These are phyloP conservation scores for Caryopteris hybrid DNA, from an alignment of 305 asterid species.

Conservation along the genomic window DNA sequence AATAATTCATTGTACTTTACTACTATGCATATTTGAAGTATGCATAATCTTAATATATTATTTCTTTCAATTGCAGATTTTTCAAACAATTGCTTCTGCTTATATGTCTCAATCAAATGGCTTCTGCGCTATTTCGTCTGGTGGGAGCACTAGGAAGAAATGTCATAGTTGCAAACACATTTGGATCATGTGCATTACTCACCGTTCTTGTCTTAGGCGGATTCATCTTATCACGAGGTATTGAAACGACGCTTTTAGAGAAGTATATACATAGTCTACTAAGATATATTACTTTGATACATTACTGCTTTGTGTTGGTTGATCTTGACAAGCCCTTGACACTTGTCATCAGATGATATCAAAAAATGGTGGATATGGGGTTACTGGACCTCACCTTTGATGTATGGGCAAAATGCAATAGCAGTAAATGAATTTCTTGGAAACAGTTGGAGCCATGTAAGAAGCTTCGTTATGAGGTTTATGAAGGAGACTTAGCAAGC, in stretches of 20 bases:
- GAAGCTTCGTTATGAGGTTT: constrained; percentile 16
- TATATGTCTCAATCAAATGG: constrained; percentile 64
- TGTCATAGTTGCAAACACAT: constrained; percentile 82
- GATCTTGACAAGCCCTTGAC: neutral
- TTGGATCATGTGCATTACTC: constrained; percentile 77
- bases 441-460: constrained; percentile 90
- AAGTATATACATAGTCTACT: constrained; percentile 1
- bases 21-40: neutral
- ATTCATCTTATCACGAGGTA: constrained; percentile 86
- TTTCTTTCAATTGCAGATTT: constrained; percentile 41
- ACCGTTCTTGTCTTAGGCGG: constrained; percentile 80
- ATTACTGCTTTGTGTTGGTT: neutral
- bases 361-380: constrained; percentile 81
- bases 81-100: constrained; percentile 65
- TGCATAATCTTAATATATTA: constrained; percentile 5
- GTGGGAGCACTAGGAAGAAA: constrained; percentile 81
- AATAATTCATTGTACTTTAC: neutral
- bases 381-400: constrained; percentile 58
- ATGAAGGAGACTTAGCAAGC: neutral
- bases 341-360: constrained; percentile 41
- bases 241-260: neutral
- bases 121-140: constrained; percentile 75
- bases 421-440: constrained; percentile 84
- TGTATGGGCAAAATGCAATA: constrained; percentile 64
- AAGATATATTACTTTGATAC: neutral